Percentiles rank a stretch among this genome's conserved stretches.
phyloP scores from a whole-genome alignment of 192 early-diverging fungal species.

The Pilaira anomala region DNA sequence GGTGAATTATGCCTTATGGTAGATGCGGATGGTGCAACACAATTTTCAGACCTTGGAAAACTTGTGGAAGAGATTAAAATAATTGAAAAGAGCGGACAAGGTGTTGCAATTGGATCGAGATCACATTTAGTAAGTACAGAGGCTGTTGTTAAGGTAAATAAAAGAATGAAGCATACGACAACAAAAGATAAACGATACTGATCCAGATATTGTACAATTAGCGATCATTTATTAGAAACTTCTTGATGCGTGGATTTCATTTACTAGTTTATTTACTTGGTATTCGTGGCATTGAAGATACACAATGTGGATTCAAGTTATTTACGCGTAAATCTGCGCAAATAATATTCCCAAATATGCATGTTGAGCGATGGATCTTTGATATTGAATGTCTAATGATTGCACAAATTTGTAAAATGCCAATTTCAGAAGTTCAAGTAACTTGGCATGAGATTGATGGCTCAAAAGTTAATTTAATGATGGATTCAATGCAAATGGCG shows the following conservation, averaged over 20 bases:
- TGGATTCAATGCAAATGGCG: slow-evolving; percentile 88
- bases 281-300: slow-evolving; percentile 85
- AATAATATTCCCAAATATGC: slow-evolving; percentile 84
- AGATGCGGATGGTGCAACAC: slow-evolving; percentile 94
- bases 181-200: not conserved
- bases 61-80: slow-evolving; percentile 48
- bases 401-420: slow-evolving; percentile 65
- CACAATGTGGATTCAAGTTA: slow-evolving; percentile 98
- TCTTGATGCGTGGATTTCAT: slow-evolving; percentile 95
- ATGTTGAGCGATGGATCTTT: slow-evolving; percentile 97
- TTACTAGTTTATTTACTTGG: slow-evolving; percentile 84
- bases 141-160: slow-evolving; percentile 78
- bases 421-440: slow-evolving; percentile 86
- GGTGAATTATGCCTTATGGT: slow-evolving; percentile 84
- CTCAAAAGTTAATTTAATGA: slow-evolving; percentile 84
- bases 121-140: slow-evolving; percentile 85
- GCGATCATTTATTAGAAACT: slow-evolving; percentile 88
- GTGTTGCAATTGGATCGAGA: slow-evolving; percentile 84
- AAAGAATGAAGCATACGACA: not conserved
- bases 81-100: slow-evolving; percentile 48
- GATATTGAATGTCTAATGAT: slow-evolving; percentile 94
- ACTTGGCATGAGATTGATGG: slow-evolving; percentile 98
- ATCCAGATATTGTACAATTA: slow-evolving; percentile 33
- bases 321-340: slow-evolving; percentile 76
- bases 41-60: slow-evolving; percentile 79